Percentiles rank a stretch among this genome's conserved stretches.
Conservation (phyloP, 495 filamentous ascomycete genomes). For the Ascodesmis nigricans region DNA sequence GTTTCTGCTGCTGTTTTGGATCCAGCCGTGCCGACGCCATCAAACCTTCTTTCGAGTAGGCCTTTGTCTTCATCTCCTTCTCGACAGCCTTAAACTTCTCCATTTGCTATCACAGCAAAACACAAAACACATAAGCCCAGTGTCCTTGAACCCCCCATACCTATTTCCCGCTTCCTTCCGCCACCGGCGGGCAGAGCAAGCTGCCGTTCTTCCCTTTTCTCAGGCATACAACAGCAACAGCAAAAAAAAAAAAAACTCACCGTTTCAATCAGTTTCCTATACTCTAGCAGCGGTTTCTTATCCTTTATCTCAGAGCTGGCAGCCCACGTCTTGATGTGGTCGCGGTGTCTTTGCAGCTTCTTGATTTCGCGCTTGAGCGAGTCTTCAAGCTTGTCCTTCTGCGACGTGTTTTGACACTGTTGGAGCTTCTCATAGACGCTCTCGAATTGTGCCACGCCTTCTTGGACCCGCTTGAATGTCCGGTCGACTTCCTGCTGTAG, state of each 20-base stretch:
- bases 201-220: no score
- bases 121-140: slow-evolving; percentile 19
- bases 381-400: slow-evolving; percentile 96
- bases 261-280: slow-evolving; percentile 87
- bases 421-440: slow-evolving; percentile 89
- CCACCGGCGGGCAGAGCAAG: no score
- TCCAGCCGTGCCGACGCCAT: slow-evolving; percentile 78
- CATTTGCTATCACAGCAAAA: slow-evolving; percentile 69
- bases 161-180: slow-evolving; percentile 5
- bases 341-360: slow-evolving; percentile 88
- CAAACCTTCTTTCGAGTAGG: slow-evolving; percentile 93
- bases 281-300: slow-evolving; percentile 80
- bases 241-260: slow-evolving; percentile 28
- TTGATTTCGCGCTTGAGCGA: slow-evolving; percentile 97
- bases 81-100: slow-evolving; percentile 99
- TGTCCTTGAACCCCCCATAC: no score
- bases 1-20: slow-evolving; percentile 82
- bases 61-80: slow-evolving; percentile 99
- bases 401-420: slow-evolving; percentile 67
- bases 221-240: slow-evolving; percentile 7
- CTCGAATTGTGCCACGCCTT: slow-evolving; percentile 85
- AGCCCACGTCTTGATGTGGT: slow-evolving; percentile 98
- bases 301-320: slow-evolving; percentile 96
- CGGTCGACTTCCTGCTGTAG: slow-evolving; percentile 92
- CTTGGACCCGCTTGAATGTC: slow-evolving; percentile 89